Base-by-base conservation (phyloP, 1,139 yeast species). In the Yamadazyma triangularis region DNA sequence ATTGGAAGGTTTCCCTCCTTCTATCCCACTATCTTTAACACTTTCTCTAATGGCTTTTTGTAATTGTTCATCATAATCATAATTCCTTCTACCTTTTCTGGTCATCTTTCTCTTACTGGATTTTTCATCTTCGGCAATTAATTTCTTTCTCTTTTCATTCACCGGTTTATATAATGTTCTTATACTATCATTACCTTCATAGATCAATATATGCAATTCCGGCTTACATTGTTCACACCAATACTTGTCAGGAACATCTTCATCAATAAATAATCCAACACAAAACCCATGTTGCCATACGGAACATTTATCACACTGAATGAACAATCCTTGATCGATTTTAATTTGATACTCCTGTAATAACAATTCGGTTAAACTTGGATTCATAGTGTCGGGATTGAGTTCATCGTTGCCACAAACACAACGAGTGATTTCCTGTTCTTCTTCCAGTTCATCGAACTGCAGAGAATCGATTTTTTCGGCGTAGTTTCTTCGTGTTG, bases 281-380 rank as follows among this genome's bases (percentile, higher is more conserved):
- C 98, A 91, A 58, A 70, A 88, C 3, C 96, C 97, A 54, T 91
- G 98, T 58, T 91, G 97, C 98, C 97, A 91, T 8, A 82, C 95
- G 15, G 87, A 79, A 60, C 98, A 91, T 40, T 73, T 70, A 47
- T 91, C 97, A 67, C 98, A 91, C 58, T 83, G 93, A 45, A 85
- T 83, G 56, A 81, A 85, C 31, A 84, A 70, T 3, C 93, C 93
- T 36, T 79, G 79, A 40, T 81, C 81, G 35, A 82, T 84, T 32
- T 81, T 73, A 31, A 85, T 81, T 28, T 74, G 75, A 41, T 67
- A 71, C 35, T 73, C 78, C 13, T 61, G 53, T 25, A 60, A 68
- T 34, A 79, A 73, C 14, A 65, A 39, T 1, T 39, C 70, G 57
- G 29, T 73, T 58, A 53, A 71, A 66, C 33, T 70, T 38, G 52